Base-by-base conservation (phyloP, 1,284 basidiomycete genomes). In the Ceratobasidium sp. region DNA sequence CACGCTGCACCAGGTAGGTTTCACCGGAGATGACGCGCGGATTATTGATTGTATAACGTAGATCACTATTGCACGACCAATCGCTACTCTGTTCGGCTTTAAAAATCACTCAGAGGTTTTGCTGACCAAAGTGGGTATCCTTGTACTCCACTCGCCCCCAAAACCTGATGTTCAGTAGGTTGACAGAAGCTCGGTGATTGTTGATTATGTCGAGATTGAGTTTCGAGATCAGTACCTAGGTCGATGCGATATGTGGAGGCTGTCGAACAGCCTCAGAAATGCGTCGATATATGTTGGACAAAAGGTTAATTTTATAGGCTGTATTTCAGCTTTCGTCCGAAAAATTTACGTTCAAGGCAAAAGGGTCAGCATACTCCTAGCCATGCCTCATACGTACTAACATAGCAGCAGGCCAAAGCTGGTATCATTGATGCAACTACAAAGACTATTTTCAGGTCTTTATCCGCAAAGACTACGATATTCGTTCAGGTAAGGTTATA, bases 201-300 rank as follows among this genome's bases (percentile, higher is more conserved):
- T 92, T 1, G 92, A 95, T 75, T 92, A 91, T 78, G 85, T 97
- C 64, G 96, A 97, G 78, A 86, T 97, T 69, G 88, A 89, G 58
- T 97, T 97, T 79, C 91, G 92, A 76, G 95, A 97, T 78, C 94
- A 96, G 78, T 96, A 96, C 78, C 84, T 97, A 10, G 94, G 94
- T 28, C 88, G 96, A 65, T 93, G 93, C 71, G 95, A 97, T 77
- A 96, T 96, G 93, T 97, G 94, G 92, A 85, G 92, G 52, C 84
- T 96, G 14, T 88, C 88, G 32, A 89, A 91, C 79, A 85, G 89
- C 64, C 84, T 97, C 50, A 81, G 82, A 74, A 80, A 80, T 48
- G 78, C 79, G 43, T 84, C 83, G 26, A 76, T 85, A 1, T 82
- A 84, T 45, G 88, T 90, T 1, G 89, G 90, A n/a, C 91, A 92